Conservation (phyloP, 2,329 filamentous ascomycete genomes). For the Cercospora berteroae region DNA sequence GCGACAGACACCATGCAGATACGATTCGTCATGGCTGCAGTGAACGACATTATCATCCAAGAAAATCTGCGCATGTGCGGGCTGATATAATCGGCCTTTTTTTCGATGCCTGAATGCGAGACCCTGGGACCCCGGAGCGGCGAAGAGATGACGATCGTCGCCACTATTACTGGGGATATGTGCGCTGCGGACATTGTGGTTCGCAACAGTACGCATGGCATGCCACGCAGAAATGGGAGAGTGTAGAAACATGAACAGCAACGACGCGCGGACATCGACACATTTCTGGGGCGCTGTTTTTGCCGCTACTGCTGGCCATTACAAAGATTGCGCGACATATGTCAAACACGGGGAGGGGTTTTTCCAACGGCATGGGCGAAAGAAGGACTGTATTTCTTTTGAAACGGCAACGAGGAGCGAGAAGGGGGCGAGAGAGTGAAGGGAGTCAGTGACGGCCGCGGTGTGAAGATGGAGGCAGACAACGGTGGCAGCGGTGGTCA, state of each 20-base stretch:
- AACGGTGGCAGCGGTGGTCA: background rate
- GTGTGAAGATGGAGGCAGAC: background rate
- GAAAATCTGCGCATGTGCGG: slow-evolving; percentile 97
- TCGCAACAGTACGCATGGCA: slow-evolving; percentile 18
- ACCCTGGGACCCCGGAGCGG: background rate
- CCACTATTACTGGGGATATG: background rate
- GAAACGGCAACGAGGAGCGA: background rate
- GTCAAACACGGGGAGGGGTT: background rate
- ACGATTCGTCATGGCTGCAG: slow-evolving; percentile 98
- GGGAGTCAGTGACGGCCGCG: background rate
- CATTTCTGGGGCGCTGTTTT: background rate
- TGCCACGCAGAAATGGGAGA: slow-evolving; percentile 2
- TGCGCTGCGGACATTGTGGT: slow-evolving; percentile 12
- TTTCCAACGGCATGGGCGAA: background rate
- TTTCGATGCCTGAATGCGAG: background rate
- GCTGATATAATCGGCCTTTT: slow-evolving; percentile 66
- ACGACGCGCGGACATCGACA: background rate
- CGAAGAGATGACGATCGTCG: background rate
- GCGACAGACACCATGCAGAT: slow-evolving; percentile 99
- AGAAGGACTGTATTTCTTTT: background rate
- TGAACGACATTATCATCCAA: slow-evolving; percentile 99
- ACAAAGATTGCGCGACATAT: background rate
- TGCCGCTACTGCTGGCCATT: background rate
- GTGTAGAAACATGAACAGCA: slow-evolving; percentile 12
- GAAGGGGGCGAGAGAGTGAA: background rate